Evolutionary conservation across 345 rosid species (phyloP), one percentile per base, ranked within the genome.

Genomic region (Trapa incisa): DNA sequence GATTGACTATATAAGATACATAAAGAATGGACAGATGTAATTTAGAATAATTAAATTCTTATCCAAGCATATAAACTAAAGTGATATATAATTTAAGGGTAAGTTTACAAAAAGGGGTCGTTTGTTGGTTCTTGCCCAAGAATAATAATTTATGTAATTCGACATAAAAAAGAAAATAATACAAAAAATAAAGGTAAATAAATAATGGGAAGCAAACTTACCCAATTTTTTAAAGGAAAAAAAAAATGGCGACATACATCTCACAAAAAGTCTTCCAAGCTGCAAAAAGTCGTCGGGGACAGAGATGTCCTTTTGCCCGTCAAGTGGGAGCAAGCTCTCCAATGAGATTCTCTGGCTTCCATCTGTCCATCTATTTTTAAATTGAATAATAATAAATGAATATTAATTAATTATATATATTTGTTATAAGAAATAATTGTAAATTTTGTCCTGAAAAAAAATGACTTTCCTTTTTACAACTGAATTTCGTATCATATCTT

Each of bases 401-500:
- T 50, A 15, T 3, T 15, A 13, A 50, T 50, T 0, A 50, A 3
- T 41, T 41, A 8, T 41, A 41, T 41, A 41, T 41, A 47, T 12
- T 47, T 47, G 12, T 47, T 12, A 2, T 41, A 41, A 41, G 7
- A 41, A 2, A 41, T 2, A 41, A 4, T 41, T 41, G 2, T 41
- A 41, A 41, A 3, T 41, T 0, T 41, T 41, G 4, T 41, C 29
- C 29, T 22, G 29, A 22, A 22, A 22, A 22, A 22, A 22, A 22
- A 22, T 22, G 81, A 84, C 85, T 78, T 78, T 77, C 47, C 22
- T 33, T 41, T 57, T 42, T 75, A 22, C 2, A 0, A 5, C 22
- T 54, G 72, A 77, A 52, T 68, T 75, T 47, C 77, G 76, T 79
- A 75, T 75, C 87, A 70, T 85, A 70, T 22, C 29, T 22, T 22